phyloP scores from a whole-genome alignment of 495 filamentous ascomycete genomes.

The Aspergillus bertholletiae region DNA sequence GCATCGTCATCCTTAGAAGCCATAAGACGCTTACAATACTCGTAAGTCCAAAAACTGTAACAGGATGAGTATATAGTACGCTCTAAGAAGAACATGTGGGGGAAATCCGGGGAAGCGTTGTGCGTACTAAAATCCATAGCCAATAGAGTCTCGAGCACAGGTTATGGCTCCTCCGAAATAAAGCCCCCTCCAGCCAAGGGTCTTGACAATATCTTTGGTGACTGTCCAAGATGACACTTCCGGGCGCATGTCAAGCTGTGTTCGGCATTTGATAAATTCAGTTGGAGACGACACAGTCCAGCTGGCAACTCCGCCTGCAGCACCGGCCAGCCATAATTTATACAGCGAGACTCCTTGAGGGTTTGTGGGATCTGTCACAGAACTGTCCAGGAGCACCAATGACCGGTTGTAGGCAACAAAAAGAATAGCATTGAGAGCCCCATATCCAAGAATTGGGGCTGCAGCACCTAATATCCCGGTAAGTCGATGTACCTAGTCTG shows the following conservation, averaged over 20 bases:
- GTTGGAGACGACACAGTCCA: conserved; percentile 81
- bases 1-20: conserved; percentile 32
- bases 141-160: conserved; percentile 74
- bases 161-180: conserved; percentile 79
- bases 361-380: conserved; percentile 38
- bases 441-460: conserved; percentile 81
- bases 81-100: conserved; percentile 1
- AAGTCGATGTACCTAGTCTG: not conserved
- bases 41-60: conserved; percentile 77
- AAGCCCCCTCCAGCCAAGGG: conserved; percentile 64
- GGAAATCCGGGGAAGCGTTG: conserved; percentile 12
- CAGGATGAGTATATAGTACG: conserved; percentile 9
- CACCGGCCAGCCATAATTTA: conserved; percentile 72
- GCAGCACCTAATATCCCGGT: conserved; percentile 53
- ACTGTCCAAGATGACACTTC: conserved; percentile 56
- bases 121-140: conserved; percentile 84
- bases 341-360: conserved; percentile 28
- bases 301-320: conserved; percentile 71
- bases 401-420: conserved; percentile 83
- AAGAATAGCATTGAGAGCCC: conserved; percentile 81
- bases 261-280: conserved; percentile 82
- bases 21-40: conserved; percentile 60
- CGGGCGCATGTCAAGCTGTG: conserved; percentile 54
- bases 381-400: conserved; percentile 50
- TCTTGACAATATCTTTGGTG: conserved; percentile 53